Percentiles rank a stretch among this genome's conserved stretches.
These are phyloP conservation scores for Apiospora phragmitis DNA, from an alignment of 2,329 filamentous ascomycete genomes.

Conservation along the genomic window DNA sequence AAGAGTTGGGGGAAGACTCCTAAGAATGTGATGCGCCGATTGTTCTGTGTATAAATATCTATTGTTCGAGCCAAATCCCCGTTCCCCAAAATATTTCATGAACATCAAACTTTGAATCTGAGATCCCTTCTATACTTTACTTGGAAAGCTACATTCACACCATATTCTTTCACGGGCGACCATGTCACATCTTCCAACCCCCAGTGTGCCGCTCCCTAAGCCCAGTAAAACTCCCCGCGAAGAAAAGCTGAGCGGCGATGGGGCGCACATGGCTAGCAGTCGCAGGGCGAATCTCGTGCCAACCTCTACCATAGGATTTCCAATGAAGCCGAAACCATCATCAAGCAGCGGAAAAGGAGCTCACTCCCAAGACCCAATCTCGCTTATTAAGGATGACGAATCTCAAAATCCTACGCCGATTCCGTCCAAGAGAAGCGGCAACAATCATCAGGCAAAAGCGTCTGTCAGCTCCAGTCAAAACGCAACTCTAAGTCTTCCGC, in stretches of 20 bases:
- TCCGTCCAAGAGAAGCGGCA: neutral
- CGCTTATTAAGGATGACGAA: neutral
- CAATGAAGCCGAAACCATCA: neutral
- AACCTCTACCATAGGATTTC: neutral
- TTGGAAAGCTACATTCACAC: neutral
- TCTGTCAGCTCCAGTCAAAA: neutral
- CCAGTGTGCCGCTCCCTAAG: neutral
- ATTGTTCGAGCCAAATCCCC: neutral
- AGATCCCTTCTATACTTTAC: neutral
- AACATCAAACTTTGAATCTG: neutral
- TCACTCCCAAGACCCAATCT: neutral
- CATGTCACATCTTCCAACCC: neutral
- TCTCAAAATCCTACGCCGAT: neutral
- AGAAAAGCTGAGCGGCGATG: neutral
- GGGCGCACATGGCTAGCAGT: neutral
- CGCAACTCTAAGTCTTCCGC: neutral
- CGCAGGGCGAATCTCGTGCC: neutral
- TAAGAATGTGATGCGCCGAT: neutral
- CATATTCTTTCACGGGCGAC: neutral
- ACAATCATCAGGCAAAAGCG: neutral
- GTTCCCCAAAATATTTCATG: neutral
- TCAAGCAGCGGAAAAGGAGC: neutral
- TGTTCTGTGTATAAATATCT: neutral
- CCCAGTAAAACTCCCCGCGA: neutral
- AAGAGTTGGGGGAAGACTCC: neutral